Conservation (phyloP, 2,329 filamentous ascomycete genomes). For the Fusarium sp. region DNA sequence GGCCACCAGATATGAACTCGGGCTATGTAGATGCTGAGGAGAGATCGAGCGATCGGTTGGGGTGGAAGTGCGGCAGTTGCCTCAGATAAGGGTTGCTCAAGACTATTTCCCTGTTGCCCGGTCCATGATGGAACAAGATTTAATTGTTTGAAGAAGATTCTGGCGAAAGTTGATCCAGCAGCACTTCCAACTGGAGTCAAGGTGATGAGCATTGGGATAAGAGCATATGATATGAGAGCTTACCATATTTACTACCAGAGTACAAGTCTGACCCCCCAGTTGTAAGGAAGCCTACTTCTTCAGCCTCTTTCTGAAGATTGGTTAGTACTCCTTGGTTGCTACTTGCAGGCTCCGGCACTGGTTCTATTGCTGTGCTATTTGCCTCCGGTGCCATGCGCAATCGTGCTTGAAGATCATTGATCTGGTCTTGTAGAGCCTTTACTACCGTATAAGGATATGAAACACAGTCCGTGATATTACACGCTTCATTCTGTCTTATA, state of each 20-base stretch:
- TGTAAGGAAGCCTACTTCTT: neutral
- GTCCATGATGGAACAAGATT: neutral
- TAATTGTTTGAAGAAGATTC: constrained; percentile 19
- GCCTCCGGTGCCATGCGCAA: neutral
- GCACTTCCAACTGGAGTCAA: constrained; percentile 13
- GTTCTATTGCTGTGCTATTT: neutral
- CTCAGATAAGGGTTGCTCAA: neutral
- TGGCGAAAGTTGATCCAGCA: constrained; percentile 16
- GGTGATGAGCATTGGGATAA: neutral
- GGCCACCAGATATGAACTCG: constrained; percentile 8
- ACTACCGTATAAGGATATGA: neutral
- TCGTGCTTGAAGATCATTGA: constrained; percentile 10
- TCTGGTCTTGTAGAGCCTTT: neutral
- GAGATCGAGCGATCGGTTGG: neutral
- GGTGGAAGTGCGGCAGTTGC: neutral
- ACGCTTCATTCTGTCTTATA: neutral
- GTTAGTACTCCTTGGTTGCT: neutral
- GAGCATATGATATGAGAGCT: neutral
- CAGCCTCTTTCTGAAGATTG: constrained; percentile 10
- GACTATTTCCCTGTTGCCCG: accelerated
- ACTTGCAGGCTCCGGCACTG: neutral
- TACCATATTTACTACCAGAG: constrained; percentile 11
- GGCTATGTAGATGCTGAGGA: neutral
- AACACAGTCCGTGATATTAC: constrained; percentile 1
- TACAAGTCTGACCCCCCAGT: constrained; percentile 11